Evolutionary conservation across 2,329 filamentous ascomycete species (phyloP).

Genomic region (Apiospora rasikravindrae): DNA sequence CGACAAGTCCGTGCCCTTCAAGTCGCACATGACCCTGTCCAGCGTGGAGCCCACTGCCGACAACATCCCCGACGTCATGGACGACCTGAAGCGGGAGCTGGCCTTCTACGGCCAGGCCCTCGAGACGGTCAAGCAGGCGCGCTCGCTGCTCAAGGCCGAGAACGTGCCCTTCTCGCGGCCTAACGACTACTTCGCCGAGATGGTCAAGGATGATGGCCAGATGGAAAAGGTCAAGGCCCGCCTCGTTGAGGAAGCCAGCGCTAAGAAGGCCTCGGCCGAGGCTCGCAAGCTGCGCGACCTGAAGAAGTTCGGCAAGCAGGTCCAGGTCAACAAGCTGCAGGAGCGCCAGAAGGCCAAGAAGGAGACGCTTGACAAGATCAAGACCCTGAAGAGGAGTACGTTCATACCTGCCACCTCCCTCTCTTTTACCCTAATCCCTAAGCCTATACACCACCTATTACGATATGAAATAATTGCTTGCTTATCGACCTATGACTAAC

Average conservation of each 20-base stretch:
- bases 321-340: constrained; percentile 94
- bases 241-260: constrained; percentile 87
- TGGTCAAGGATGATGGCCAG: constrained; percentile 97
- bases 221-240: constrained; percentile 97
- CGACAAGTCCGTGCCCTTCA: constrained; percentile 74
- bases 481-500: constrained; percentile 16
- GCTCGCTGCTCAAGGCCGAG: constrained; percentile 78
- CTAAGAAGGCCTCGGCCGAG: constrained; percentile 90
- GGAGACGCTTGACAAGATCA: constrained; percentile 94
- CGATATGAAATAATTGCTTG: neutral
- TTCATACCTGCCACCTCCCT: constrained; percentile 31
- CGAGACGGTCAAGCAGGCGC: constrained; percentile 75
- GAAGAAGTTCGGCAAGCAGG: constrained; percentile 99
- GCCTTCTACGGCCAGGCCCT: constrained; percentile 92
- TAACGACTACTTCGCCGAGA: constrained; percentile 96
- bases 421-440: neutral
- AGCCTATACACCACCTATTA: neutral
- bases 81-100: constrained; percentile 90
- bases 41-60: constrained; percentile 67
- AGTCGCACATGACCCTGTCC: constrained; percentile 78
- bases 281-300: constrained; percentile 90
- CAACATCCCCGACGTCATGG: constrained; percentile 81
- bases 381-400: constrained; percentile 92
- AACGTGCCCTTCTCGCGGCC: constrained; percentile 86
- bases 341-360: constrained; percentile 92